phyloP scores from a whole-genome alignment of 1,139 yeast species.

The Blastobotrys buckinghamii region DNA sequence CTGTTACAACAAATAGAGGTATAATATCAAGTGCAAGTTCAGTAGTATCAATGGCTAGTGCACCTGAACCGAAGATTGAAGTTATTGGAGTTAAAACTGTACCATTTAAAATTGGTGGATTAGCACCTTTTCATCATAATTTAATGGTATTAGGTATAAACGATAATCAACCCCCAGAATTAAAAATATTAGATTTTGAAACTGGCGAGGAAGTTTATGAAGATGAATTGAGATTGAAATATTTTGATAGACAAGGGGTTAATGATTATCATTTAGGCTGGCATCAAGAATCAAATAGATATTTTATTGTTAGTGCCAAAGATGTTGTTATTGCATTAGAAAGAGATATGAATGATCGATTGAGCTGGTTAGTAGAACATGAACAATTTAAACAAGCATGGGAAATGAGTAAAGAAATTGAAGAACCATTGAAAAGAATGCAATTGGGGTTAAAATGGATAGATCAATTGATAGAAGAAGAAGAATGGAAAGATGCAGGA shows the following conservation, averaged over 20 bases:
- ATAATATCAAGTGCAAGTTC: slow-evolving; percentile 26
- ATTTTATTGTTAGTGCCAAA: slow-evolving; percentile 69
- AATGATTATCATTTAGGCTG: slow-evolving; percentile 64
- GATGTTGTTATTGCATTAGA: slow-evolving; percentile 78
- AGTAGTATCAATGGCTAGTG: slow-evolving; percentile 17
- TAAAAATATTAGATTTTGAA: slow-evolving; percentile 57
- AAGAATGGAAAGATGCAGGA: slow-evolving; percentile 56
- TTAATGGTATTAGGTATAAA: slow-evolving; percentile 40
- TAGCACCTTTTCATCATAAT: slow-evolving; percentile 47
- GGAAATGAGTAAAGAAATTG: slow-evolving; percentile 59
- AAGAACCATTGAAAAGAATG: slow-evolving; percentile 46
- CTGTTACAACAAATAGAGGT: slow-evolving; percentile 4
- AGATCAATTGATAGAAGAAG: slow-evolving; percentile 43
- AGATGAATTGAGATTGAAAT: slow-evolving; percentile 68
- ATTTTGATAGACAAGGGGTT: slow-evolving; percentile 56
- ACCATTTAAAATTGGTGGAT: slow-evolving; percentile 68
- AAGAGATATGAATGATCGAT: slow-evolving; percentile 58
- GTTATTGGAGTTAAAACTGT: slow-evolving; percentile 51
- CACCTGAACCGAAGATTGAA: slow-evolving; percentile 47
- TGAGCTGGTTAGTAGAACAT: slow-evolving; percentile 63
- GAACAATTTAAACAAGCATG: slow-evolving; percentile 63
- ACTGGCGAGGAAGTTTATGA: slow-evolving; percentile 75
- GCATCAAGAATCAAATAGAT: slow-evolving; percentile 35
- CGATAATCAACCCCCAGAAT: slow-evolving; percentile 46
- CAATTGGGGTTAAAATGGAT: slow-evolving; percentile 60